Conservation (phyloP, 176 grass and related monocot genomes). For the Musa itinerans region DNA sequence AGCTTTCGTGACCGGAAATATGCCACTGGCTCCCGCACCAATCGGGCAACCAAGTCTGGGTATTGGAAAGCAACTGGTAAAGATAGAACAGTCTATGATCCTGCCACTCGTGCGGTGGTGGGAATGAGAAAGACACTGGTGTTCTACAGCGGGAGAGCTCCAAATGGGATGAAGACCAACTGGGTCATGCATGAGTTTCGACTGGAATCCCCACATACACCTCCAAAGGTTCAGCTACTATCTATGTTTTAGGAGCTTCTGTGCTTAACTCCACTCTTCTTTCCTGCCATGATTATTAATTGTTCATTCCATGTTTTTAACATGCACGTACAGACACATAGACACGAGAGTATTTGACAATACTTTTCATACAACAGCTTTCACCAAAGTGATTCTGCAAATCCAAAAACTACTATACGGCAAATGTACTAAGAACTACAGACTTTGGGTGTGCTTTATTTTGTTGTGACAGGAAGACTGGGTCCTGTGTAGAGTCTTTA, state of each 20-base stretch:
- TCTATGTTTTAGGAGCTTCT: too few relatives aligned
- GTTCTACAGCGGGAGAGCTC: constrained; percentile 73
- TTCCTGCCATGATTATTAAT: too few relatives aligned
- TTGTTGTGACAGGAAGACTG: constrained; percentile 46
- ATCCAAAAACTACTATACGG: too few relatives aligned
- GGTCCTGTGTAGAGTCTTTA: constrained; percentile 61
- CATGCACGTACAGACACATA: too few relatives aligned
- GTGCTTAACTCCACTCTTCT: too few relatives aligned
- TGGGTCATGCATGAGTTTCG: constrained; percentile 92
- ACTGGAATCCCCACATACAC: constrained; percentile 44
- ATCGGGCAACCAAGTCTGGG: constrained; percentile 67
- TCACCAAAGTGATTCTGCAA: too few relatives aligned
- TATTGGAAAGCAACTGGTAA: constrained; percentile 92
- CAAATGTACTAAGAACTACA: too few relatives aligned
- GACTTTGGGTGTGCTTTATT: not conserved
- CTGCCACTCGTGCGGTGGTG: constrained; percentile 22
- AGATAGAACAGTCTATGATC: constrained; percentile 44
- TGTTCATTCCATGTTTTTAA: too few relatives aligned
- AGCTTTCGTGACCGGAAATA: constrained; percentile 86
- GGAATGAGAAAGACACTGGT: constrained; percentile 92
- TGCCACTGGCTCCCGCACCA: constrained; percentile 60
- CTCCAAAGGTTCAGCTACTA: constrained; percentile 35
- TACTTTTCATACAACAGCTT: too few relatives aligned
- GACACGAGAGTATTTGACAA: too few relatives aligned
- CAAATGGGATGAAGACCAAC: constrained; percentile 60